Percentiles rank a stretch among this genome's conserved stretches.
These are phyloP conservation scores for Candida nitratophila DNA, from an alignment of 805 yeast species.

Conservation along the genomic window DNA sequence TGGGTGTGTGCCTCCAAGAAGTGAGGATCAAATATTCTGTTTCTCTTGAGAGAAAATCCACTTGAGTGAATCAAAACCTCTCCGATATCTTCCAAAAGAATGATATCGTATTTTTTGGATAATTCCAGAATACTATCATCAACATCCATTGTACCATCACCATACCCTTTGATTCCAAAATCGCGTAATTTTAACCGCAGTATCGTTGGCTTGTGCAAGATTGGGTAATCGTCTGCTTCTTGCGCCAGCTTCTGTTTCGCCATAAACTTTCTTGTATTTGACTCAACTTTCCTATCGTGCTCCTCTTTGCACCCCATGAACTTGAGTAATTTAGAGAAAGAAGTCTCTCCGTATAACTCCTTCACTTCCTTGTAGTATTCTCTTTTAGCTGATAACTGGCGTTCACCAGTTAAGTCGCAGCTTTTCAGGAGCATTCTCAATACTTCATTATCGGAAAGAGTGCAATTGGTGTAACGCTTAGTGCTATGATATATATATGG, in stretches of 20 bases:
- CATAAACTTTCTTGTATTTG: constrained; percentile 10
- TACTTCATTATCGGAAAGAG: constrained; percentile 15
- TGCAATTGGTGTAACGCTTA: constrained; percentile 3
- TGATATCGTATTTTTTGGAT: constrained; percentile 14
- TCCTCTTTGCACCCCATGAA: neutral
- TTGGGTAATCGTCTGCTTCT: constrained; percentile 12
- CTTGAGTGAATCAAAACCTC: neutral
- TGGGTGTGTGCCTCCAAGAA: neutral
- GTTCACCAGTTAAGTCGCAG: constrained; percentile 18
- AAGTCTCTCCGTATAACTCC: neutral
- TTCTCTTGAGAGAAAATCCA: neutral
- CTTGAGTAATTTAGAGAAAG: neutral
- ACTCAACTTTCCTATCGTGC: constrained; percentile 3
- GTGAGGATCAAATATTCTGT: neutral
- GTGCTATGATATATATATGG: constrained; percentile 9
- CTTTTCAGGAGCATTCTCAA: constrained; percentile 11
- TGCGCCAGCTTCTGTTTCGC: constrained; percentile 6
- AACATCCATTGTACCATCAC: constrained; percentile 10
- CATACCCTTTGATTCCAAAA: constrained; percentile 7
- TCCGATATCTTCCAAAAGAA: constrained; percentile 11
- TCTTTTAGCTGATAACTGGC: constrained; percentile 10
- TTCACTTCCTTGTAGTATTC: constrained; percentile 6
- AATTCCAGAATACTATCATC: constrained; percentile 10
- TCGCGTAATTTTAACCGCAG: constrained; percentile 8
- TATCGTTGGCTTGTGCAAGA: constrained; percentile 14